phyloP scores from a whole-genome alignment of 78 protist genomes.

The Dictyostelium brefeldianum region DNA sequence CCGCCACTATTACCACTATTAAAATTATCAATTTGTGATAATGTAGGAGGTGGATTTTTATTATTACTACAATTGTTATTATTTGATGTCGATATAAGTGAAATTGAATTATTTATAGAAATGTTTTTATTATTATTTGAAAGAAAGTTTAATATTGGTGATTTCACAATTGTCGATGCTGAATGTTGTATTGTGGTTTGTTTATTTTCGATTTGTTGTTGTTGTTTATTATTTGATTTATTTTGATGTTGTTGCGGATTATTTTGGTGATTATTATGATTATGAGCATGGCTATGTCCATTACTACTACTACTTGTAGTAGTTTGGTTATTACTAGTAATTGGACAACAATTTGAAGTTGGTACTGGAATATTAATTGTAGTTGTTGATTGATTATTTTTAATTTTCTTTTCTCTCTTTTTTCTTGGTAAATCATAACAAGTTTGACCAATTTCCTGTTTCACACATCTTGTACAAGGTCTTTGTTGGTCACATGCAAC shows the following conservation, averaged over 20 bases:
- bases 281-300: neutral
- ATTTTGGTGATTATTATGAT: neutral
- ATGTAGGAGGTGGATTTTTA: no score
- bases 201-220: neutral
- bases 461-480: conserved; percentile 73
- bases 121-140: no score
- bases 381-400: neutral
- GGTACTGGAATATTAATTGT: neutral
- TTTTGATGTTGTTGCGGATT: neutral
- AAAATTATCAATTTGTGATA: no score
- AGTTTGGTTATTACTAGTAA: neutral
- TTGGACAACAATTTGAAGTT: neutral
- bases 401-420: conserved; percentile 59
- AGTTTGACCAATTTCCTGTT: conserved; percentile 54
- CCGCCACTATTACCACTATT: no score
- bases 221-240: neutral
- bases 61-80: no score
- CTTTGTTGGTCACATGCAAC: conserved; percentile 73
- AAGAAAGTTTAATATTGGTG: neutral
- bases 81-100: no score
- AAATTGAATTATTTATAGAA: no score
- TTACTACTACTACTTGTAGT: neutral
- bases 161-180: neutral
- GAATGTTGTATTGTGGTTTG: neutral
- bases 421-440: conserved; percentile 73